These are phyloP conservation scores for Zelonia costaricensis DNA, from an alignment of 208 protist genomes.

Conservation along the genomic window DNA sequence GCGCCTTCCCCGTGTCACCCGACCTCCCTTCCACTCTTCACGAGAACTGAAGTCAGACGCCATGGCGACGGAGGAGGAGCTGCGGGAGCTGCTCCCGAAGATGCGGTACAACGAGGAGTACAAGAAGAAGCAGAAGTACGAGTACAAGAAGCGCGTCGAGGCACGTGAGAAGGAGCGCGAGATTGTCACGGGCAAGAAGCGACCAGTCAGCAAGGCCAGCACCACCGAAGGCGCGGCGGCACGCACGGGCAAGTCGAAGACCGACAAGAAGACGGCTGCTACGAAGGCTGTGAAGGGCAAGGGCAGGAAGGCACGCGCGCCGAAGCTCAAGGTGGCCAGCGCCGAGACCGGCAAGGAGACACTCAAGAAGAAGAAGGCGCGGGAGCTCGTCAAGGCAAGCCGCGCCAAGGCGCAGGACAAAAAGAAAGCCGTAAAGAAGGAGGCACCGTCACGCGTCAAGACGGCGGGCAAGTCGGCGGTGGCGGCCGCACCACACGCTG, in stretches of 20 bases:
- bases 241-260: background rate
- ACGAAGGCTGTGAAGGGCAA: constrained; percentile 4
- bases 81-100: constrained; percentile 39
- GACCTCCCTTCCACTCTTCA: too few relatives aligned
- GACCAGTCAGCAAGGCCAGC: constrained; percentile 2
- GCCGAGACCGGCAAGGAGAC: constrained; percentile 56
- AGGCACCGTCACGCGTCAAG: background rate
- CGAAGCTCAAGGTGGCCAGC: constrained; percentile 45
- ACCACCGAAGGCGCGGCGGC: constrained; percentile 12
- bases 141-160: constrained; percentile 47
- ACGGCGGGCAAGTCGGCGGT: background rate
- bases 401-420: constrained; percentile 13
- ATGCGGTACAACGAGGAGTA: constrained; percentile 65
- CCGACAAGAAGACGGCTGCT: background rate
- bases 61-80: constrained; percentile 28
- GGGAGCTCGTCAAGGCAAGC: constrained; percentile 30
- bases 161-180: constrained; percentile 29
- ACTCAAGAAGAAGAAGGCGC: constrained; percentile 52
- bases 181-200: constrained; percentile 31
- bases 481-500: background rate
- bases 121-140: constrained; percentile 44
- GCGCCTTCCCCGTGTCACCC: too few relatives aligned
- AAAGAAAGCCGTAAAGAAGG: constrained; percentile 27
- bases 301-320: constrained; percentile 35
- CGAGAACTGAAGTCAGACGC: too few relatives aligned